Conservation (phyloP, 2,329 filamentous ascomycete genomes). For the Aspergillus brunneoviolaceus region DNA sequence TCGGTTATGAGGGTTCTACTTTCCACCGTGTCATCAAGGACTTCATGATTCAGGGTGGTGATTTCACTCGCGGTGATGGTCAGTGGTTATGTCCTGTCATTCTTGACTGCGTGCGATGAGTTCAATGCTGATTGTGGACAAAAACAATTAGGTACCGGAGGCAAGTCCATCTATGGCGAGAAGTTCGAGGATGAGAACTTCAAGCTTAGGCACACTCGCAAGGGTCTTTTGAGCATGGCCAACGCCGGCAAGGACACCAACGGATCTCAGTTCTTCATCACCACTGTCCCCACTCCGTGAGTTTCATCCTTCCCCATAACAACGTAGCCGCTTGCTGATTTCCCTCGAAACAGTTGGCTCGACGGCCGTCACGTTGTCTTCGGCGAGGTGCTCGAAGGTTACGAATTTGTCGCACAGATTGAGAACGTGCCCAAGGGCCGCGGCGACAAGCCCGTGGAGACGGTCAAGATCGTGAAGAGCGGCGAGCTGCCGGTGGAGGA, state of each 20-base stretch:
- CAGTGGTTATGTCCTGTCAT: conserved; percentile 10
- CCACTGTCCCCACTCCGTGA: conserved; percentile 57
- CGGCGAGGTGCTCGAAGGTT: conserved; percentile 66
- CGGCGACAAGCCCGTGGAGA: conserved; percentile 57
- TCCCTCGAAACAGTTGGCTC: conserved; percentile 50
- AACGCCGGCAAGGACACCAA: conserved; percentile 66
- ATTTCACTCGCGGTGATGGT: conserved; percentile 64
- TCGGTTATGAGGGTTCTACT: conserved; percentile 63
- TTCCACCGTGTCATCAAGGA: conserved; percentile 71
- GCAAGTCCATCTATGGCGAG: conserved; percentile 66
- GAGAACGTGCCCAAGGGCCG: conserved; percentile 60
- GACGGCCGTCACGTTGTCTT: conserved; percentile 67
- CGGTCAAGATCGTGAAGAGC: conserved; percentile 65
- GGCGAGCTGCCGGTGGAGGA: conserved; percentile 56
- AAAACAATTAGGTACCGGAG: conserved; percentile 55
- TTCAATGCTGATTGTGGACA: conserved; percentile 2
- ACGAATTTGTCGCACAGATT: conserved; percentile 59
- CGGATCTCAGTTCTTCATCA: conserved; percentile 68
- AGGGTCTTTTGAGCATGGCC: conserved; percentile 64
- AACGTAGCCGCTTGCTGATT: conserved; percentile 10
- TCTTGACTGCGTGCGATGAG: neutral
- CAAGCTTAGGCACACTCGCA: conserved; percentile 67
- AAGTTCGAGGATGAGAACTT: conserved; percentile 72
- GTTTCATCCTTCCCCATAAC: conserved; percentile 9
- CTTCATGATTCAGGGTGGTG: conserved; percentile 71